Base-by-base conservation (phyloP, 2,329 filamentous ascomycete species). In the Fusarium tupiense region DNA sequence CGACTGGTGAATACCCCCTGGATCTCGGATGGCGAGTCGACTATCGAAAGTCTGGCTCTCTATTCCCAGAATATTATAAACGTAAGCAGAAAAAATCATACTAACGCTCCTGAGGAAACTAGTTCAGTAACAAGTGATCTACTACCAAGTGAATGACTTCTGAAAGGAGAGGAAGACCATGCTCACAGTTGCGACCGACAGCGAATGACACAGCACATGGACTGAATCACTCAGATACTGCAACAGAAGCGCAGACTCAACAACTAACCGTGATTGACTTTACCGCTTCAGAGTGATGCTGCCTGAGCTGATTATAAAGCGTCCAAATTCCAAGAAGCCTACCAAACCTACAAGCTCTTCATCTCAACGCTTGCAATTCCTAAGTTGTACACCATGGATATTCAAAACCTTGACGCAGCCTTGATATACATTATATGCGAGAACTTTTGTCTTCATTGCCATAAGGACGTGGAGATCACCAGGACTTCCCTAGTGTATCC, bases 71-170 rank as follows among this genome's bases (percentile, higher is more conserved):
- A 31, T 17, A 7, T 3, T 20, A 31, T 20, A 1, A 12, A 31
- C 3, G 4, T 16, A 7, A 4, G 6, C 3, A 29, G 13, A 5
- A 22, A 19, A 20, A 31, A 2, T n/a, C 20, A 31, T 31, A 9
- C 10, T 9, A 10, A 9, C 10, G 22, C 5, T 14, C 16, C 0
- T 24, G 5, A 52, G 22, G 11, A 24, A 52, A 24, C 3, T 6
- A 24, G 3, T 14, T 24, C 16, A 13, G 4, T 19, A 9, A n/a
- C 16, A 52, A 33, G 29, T 33, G 11, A 19, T 19, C 22, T 13
- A 10, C 6, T 50, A 2, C 22, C 26, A n/a, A 31, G 22, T n/a
- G 47, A 50, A 17, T 31, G 16, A 13, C 47, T 13, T 5, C 29
- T 50, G 11, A n/a, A 19, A 33, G 29, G 49, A 9, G 22, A 7